Percentiles rank a stretch among this genome's conserved stretches.
Conservation (phyloP, 176 grass and related monocot genomes). For the Alopecurus myosuroides region DNA sequence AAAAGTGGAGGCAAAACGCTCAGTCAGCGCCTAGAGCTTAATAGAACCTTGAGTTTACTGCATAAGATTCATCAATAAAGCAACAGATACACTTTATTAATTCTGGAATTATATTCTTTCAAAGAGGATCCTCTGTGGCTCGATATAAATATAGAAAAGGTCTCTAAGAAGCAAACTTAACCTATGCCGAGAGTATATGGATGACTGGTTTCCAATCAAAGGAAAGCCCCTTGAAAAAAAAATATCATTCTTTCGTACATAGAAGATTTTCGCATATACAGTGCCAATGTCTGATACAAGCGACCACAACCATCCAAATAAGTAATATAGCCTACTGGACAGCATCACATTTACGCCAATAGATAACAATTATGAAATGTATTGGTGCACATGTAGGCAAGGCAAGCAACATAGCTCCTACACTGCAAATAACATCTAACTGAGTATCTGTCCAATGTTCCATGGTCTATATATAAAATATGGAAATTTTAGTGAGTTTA, state of each 20-base stretch:
- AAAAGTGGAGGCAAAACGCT: too few relatives aligned
- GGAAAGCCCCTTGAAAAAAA: not conserved
- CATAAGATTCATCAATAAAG: not conserved
- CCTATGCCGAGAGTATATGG: not conserved
- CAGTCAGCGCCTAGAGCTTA: too few relatives aligned
- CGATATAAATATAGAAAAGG: not conserved
- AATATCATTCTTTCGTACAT: not conserved
- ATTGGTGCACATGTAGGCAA: not conserved
- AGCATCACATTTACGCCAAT: not conserved
- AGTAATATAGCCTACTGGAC: not conserved
- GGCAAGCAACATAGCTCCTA: not conserved
- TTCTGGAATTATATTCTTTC: not conserved
- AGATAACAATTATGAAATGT: not conserved
- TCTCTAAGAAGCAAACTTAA: not conserved
- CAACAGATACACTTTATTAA: not conserved
- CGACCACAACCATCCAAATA: not conserved
- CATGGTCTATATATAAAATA: not conserved
- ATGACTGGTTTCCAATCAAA: not conserved
- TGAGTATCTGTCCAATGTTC: not conserved
- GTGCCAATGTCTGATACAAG: not conserved
- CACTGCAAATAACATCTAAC: not conserved
- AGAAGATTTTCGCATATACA: not conserved
- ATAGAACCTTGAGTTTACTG: not conserved
- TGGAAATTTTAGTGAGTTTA: not conserved
- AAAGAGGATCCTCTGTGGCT: not conserved